Evolutionary conservation across 192 early-diverging fungal genomes (phyloP).

Genomic region (Backusella luteola): DNA sequence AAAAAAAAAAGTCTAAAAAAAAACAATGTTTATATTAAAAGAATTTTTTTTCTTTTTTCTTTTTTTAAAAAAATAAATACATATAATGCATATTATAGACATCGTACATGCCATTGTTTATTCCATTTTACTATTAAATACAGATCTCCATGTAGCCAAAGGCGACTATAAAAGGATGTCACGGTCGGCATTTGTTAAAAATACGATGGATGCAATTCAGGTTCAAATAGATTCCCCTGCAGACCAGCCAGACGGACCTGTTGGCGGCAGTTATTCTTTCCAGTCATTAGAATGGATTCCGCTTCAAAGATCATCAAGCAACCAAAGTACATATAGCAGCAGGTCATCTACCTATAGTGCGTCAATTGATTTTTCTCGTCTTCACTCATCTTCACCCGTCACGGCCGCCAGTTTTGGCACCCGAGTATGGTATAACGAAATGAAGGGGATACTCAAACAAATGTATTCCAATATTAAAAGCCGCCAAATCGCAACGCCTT

Average conservation of each 20-base stretch:
- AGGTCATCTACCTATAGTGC: not conserved
- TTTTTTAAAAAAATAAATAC: conserved; percentile 2
- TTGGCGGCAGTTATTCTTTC: not conserved
- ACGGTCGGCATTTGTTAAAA: conserved; percentile 66
- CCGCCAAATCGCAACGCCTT: conserved; percentile 22
- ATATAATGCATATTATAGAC: conserved; percentile 44
- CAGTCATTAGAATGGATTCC: not conserved
- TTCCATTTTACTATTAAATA: conserved; percentile 87
- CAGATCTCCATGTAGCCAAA: conserved; percentile 87
- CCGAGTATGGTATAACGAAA: conserved; percentile 15
- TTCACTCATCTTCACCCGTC: not conserved
- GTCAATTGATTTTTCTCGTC: not conserved
- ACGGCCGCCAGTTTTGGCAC: not conserved
- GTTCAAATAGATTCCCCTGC: conserved; percentile 23
- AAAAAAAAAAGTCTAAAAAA: not conserved
- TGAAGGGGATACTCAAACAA: conserved; percentile 10
- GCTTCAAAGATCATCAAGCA: conserved; percentile 22
- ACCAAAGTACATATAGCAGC: not conserved
- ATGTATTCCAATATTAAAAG: conserved; percentile 26
- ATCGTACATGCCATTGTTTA: conserved; percentile 86
- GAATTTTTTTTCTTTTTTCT: not conserved
- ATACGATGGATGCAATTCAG: conserved; percentile 57
- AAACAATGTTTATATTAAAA: not conserved
- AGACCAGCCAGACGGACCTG: not conserved
- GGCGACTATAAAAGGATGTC: conserved; percentile 70